phyloP scores from a whole-genome alignment of 108 stramenopile species.

The Cyclostephanos tholiformis region DNA sequence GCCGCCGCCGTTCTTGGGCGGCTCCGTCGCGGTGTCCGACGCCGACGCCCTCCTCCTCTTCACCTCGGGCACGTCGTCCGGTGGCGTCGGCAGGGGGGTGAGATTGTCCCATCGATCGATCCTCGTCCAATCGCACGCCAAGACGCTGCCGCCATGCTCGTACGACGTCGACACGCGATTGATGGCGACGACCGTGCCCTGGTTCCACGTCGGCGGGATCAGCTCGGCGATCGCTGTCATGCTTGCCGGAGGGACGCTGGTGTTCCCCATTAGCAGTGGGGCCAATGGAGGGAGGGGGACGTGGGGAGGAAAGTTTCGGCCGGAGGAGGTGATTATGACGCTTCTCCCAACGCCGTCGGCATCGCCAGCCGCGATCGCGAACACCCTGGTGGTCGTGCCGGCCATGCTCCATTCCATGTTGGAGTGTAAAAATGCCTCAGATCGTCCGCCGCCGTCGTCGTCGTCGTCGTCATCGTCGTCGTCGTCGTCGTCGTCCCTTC shows the following conservation, averaged over 20 bases:
- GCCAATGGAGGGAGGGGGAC: not conserved
- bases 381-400: constrained; percentile 91
- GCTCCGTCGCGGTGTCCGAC: not conserved
- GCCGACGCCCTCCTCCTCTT: constrained; percentile 76
- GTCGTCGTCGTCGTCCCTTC: constrained; percentile 5
- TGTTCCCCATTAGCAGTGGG: constrained; percentile 54
- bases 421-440: not conserved
- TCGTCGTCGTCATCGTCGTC: too few species aligned
- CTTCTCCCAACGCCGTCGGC: not conserved
- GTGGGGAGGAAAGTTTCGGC: constrained; percentile 26
- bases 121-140: constrained; percentile 70
- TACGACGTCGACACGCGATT: constrained; percentile 60
- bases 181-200: constrained; percentile 85
- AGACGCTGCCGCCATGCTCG: constrained; percentile 57
- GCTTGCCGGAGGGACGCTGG: constrained; percentile 73
- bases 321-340: not conserved
- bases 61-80: constrained; percentile 79
- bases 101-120: constrained; percentile 76
- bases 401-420: constrained; percentile 85
- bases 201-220: constrained; percentile 93
- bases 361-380: constrained; percentile 37
- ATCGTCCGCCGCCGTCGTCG: not conserved
- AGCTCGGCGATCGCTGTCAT: constrained; percentile 78
- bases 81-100: constrained; percentile 74
- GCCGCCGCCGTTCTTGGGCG: too few species aligned